phyloP scores from a whole-genome alignment of 495 filamentous ascomycete genomes.

The Xylaria telfairii region DNA sequence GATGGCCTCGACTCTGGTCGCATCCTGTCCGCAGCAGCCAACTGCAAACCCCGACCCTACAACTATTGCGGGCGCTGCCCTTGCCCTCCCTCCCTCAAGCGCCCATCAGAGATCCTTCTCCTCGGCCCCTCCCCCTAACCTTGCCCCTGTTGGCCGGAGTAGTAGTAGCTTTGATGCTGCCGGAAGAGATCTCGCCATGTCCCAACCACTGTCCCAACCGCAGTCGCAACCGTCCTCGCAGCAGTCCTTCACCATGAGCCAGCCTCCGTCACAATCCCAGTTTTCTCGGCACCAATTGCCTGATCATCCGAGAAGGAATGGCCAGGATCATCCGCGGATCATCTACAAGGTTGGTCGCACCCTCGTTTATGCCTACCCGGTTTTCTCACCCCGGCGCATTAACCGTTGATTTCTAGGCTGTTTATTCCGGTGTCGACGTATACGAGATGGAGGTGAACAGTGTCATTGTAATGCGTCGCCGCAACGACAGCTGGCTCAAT shows the following conservation, averaged over 20 bases:
- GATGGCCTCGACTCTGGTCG: slow-evolving; percentile 52
- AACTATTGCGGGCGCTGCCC: not conserved
- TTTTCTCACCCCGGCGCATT: slow-evolving; percentile 23
- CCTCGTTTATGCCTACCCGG: slow-evolving; percentile 13
- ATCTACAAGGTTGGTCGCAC: slow-evolving; percentile 71
- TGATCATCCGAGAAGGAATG: slow-evolving; percentile 36
- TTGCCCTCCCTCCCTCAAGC: slow-evolving; percentile 10
- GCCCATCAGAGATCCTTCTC: slow-evolving; percentile 29
- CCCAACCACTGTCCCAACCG: slow-evolving; percentile 53
- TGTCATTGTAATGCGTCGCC: slow-evolving; percentile 91
- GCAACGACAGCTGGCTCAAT: slow-evolving; percentile 90
- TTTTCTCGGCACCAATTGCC: slow-evolving; percentile 46
- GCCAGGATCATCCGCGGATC: slow-evolving; percentile 68
- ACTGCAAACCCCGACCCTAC: slow-evolving; percentile 15
- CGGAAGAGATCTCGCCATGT: slow-evolving; percentile 44
- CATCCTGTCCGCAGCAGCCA: slow-evolving; percentile 31
- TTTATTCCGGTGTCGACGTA: slow-evolving; percentile 92
- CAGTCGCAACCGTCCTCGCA: slow-evolving; percentile 53
- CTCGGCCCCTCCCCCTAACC: slow-evolving; percentile 26
- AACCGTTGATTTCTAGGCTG: slow-evolving; percentile 64
- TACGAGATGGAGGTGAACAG: slow-evolving; percentile 97
- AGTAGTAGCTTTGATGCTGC: slow-evolving; percentile 52
- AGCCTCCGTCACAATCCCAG: slow-evolving; percentile 48
- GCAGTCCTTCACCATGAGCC: slow-evolving; percentile 58
- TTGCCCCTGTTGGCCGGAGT: slow-evolving; percentile 53